Percentiles rank a stretch among this genome's conserved stretches.
These are phyloP conservation scores for Apostasia shenzhenica DNA, from an alignment of 106 monocot genomes.

Conservation along the genomic window DNA sequence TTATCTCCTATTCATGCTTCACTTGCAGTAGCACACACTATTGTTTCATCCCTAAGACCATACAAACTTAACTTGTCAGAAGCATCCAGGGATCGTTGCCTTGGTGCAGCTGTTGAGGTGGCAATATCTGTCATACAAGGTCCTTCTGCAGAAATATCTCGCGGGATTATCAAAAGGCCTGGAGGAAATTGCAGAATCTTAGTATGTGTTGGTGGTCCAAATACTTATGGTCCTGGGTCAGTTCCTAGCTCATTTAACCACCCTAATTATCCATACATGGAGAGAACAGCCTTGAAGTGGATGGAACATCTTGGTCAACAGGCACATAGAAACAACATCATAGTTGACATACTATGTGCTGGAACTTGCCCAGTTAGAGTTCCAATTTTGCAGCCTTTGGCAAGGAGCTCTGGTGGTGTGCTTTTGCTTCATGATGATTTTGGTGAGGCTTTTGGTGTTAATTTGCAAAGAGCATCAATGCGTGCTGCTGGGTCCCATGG, in stretches of 20 bases:
- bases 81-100: slow-evolving; percentile 81
- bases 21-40: slow-evolving; percentile 74
- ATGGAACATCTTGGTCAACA: slow-evolving; percentile 89
- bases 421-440: slow-evolving; percentile 97
- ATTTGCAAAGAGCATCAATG: slow-evolving; percentile 85
- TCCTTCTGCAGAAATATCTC: slow-evolving; percentile 71
- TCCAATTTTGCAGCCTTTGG: slow-evolving; percentile 82
- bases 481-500: slow-evolving; percentile 92
- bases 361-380: slow-evolving; percentile 90
- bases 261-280: slow-evolving; percentile 96
- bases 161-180: slow-evolving; percentile 71
- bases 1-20: slow-evolving; percentile 81
- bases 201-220: slow-evolving; percentile 85
- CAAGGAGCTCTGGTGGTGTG: slow-evolving; percentile 88
- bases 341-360: slow-evolving; percentile 86
- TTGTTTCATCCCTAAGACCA: slow-evolving; percentile 87
- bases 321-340: slow-evolving; percentile 53
- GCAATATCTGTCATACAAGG: slow-evolving; percentile 90
- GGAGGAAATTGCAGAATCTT: slow-evolving; percentile 90
- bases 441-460: slow-evolving; percentile 99
- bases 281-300: slow-evolving; percentile 83
- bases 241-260: slow-evolving; percentile 85
- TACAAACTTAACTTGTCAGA: slow-evolving; percentile 69
- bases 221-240: slow-evolving; percentile 87
- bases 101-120: slow-evolving; percentile 90